Percentiles rank a stretch among this genome's conserved stretches.
Evolutionary conservation across 2,329 filamentous ascomycete genomes (phyloP).

Genomic region (Ophiostoma himal-ulmi): DNA sequence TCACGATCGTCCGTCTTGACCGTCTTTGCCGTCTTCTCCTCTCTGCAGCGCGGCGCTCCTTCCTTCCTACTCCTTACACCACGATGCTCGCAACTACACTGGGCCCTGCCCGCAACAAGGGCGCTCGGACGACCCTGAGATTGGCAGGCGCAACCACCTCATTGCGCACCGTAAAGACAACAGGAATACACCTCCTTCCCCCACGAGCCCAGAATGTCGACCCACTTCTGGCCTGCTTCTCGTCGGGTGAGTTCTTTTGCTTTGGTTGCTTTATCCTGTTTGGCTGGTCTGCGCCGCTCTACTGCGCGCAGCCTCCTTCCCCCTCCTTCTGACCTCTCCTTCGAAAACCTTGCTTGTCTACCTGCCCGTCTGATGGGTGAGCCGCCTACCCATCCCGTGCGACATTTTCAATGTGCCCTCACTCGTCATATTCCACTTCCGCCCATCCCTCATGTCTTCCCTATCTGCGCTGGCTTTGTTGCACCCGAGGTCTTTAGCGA

Average conservation of each 20-base stretch:
- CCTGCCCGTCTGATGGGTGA: not conserved
- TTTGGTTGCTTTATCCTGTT: constrained; percentile 5
- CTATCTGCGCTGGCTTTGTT: not conserved
- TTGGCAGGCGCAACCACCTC: constrained; percentile 11
- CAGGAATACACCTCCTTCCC: constrained; percentile 13
- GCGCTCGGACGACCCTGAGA: constrained; percentile 6
- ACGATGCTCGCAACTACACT: constrained; percentile 17
- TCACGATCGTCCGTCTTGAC: not conserved
- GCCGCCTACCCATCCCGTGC: constrained; percentile 5
- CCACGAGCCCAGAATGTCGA: constrained; percentile 21
- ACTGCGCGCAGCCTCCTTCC: not conserved
- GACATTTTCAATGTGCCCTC: constrained; percentile 14
- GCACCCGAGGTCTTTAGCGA: not conserved
- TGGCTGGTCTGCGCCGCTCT: not conserved
- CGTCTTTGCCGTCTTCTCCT: constrained; percentile 4
- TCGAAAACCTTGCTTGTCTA: not conserved
- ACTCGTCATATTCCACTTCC: constrained; percentile 1
- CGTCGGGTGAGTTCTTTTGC: constrained; percentile 24
- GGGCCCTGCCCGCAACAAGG: constrained; percentile 2
- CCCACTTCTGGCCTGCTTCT: constrained; percentile 25
- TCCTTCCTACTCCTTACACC: not conserved
- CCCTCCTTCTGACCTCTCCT: not conserved
- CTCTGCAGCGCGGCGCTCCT: not conserved
- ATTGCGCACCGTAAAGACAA: not conserved
- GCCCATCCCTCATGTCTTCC: not conserved